A percentile compares a stretch with the other conserved stretches of the same genome.
These are phyloP conservation scores for Albophoma yamanashiensis DNA, from an alignment of 2,329 filamentous ascomycete species.

Conservation along the genomic window DNA sequence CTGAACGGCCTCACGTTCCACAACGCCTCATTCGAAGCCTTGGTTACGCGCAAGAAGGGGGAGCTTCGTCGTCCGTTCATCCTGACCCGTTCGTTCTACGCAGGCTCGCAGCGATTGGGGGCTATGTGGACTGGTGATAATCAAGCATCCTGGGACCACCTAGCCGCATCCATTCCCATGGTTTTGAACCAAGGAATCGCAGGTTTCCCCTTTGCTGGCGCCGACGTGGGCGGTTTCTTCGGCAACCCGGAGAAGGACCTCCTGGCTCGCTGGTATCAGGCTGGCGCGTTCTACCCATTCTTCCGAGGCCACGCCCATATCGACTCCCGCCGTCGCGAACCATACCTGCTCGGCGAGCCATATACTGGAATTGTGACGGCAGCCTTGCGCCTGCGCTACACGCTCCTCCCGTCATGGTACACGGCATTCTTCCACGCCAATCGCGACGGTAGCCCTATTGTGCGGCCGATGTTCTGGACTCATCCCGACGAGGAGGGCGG, in stretches of 20 bases:
- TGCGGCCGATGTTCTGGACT: slow-evolving; percentile 87
- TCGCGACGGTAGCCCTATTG: slow-evolving; percentile 71
- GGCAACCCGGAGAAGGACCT: slow-evolving; percentile 92
- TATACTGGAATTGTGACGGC: slow-evolving; percentile 80
- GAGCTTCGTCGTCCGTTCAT: slow-evolving; percentile 82
- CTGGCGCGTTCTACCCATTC: slow-evolving; percentile 94
- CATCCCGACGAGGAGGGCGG: slow-evolving; percentile 78
- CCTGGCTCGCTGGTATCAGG: slow-evolving; percentile 89
- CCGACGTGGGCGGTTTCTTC: slow-evolving; percentile 96
- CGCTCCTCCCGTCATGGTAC: slow-evolving; percentile 87
- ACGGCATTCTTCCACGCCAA: slow-evolving; percentile 91
- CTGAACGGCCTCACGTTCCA: slow-evolving; percentile 91
- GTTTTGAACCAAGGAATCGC: slow-evolving; percentile 83
- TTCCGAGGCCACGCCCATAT: slow-evolving; percentile 97
- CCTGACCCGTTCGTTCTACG: slow-evolving; percentile 84
- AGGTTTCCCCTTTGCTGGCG: slow-evolving; percentile 87
- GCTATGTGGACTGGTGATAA: slow-evolving; percentile 99
- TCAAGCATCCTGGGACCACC: slow-evolving; percentile 82
- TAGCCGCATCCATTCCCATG: slow-evolving; percentile 89
- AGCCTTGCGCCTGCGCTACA: slow-evolving; percentile 80
- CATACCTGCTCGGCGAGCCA: slow-evolving; percentile 77
- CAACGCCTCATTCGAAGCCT: slow-evolving; percentile 82
- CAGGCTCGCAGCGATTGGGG: slow-evolving; percentile 78
- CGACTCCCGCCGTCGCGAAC: slow-evolving; percentile 86
- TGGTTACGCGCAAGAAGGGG: slow-evolving; percentile 76